phyloP scores from a whole-genome alignment of 202 grass and related monocot species.

The Miscanthus sacchariflorus region DNA sequence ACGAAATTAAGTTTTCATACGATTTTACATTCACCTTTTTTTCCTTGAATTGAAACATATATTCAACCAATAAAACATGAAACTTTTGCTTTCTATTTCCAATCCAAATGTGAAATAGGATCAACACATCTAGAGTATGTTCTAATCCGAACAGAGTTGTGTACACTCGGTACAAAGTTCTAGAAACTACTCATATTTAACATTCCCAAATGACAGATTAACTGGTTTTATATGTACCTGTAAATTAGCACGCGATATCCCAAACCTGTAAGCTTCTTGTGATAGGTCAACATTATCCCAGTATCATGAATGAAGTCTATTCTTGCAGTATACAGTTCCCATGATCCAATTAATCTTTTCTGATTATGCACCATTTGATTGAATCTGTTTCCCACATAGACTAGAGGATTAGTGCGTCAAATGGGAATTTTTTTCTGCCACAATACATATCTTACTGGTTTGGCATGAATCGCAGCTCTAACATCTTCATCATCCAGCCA shows the following conservation, averaged over 20 bases:
- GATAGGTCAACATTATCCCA: slow-evolving; percentile 77
- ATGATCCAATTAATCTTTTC: slow-evolving; percentile 71
- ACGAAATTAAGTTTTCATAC: neutral
- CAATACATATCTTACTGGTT: slow-evolving; percentile 53
- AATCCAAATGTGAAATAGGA: neutral
- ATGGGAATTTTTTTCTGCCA: slow-evolving; percentile 13
- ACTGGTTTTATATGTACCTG: slow-evolving; percentile 53
- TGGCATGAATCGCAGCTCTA: slow-evolving; percentile 80
- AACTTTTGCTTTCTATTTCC: neutral
- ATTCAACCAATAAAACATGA: neutral
- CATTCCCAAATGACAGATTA: neutral
- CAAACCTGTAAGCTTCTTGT: slow-evolving; percentile 71
- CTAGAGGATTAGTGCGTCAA: slow-evolving; percentile 35
- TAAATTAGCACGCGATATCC: slow-evolving; percentile 81
- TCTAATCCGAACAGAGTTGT: neutral
- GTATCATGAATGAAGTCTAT: slow-evolving; percentile 63
- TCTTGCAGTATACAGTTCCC: slow-evolving; percentile 83
- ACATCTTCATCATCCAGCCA: slow-evolving; percentile 92
- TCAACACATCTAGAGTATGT: neutral
- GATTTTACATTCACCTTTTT: neutral
- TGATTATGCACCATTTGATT: slow-evolving; percentile 35
- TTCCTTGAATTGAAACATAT: neutral
- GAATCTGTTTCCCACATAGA: slow-evolving; percentile 20
- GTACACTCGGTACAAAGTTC: neutral
- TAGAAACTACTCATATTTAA: neutral